phyloP scores from a whole-genome alignment of 352 stramenopile genomes.

The Peronospora farinosa region DNA sequence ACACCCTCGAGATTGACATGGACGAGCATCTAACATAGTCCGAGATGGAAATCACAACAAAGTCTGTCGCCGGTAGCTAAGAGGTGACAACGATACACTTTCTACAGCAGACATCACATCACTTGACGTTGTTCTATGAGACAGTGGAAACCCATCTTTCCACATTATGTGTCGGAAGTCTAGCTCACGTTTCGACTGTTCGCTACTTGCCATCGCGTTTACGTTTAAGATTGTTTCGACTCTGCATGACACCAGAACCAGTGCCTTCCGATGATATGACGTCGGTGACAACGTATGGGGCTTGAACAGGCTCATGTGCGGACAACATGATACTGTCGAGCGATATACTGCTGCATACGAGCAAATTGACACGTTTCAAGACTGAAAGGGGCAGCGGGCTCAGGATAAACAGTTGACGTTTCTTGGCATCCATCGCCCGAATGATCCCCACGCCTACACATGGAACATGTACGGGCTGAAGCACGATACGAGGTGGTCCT shows the following conservation, averaged over 20 bases:
- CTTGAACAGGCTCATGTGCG: slow-evolving; percentile 32
- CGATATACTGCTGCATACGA: slow-evolving; percentile 62
- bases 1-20: slow-evolving; percentile 11
- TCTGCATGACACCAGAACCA: slow-evolving; percentile 73
- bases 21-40: slow-evolving; percentile 38
- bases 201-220: slow-evolving; percentile 57
- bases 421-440: slow-evolving; percentile 48
- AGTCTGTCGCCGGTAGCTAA: slow-evolving; percentile 49
- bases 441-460: slow-evolving; percentile 66
- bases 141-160: no score
- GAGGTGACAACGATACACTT: slow-evolving; percentile 15
- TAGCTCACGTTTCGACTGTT: no score
- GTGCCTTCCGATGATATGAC: slow-evolving; percentile 68
- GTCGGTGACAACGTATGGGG: slow-evolving; percentile 65
- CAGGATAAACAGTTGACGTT: slow-evolving; percentile 55
- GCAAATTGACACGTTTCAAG: slow-evolving; percentile 61
- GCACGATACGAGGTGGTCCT: slow-evolving; percentile 45
- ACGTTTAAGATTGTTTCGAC: slow-evolving; percentile 83
- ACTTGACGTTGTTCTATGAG: no score
- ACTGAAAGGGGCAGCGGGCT: slow-evolving; percentile 51
- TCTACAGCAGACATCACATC: slow-evolving; percentile 5
- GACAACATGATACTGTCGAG: slow-evolving; percentile 53
- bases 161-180: no score
- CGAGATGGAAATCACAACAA: slow-evolving; percentile 39
- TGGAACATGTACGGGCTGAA: slow-evolving; percentile 46